Percentiles rank a stretch among this genome's conserved stretches.
phyloP scores from a whole-genome alignment of 345 rosid genomes.

The Pistacia atlantica region DNA sequence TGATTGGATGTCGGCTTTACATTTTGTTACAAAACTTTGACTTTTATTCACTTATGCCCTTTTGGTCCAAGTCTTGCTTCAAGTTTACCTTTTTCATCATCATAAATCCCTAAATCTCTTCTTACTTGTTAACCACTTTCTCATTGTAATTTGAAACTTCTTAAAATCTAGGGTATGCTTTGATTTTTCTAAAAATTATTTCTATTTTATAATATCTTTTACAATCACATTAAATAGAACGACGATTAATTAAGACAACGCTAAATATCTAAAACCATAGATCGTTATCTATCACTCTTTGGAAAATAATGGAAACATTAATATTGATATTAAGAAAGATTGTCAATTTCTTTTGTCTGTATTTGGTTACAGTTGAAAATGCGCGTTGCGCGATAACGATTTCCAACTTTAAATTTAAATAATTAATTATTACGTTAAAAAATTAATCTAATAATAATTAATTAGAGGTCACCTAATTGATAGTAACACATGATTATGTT shows the following conservation, averaged over 20 bases:
- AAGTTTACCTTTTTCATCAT: not conserved
- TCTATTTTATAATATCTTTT: too few relatives aligned
- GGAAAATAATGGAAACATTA: too few relatives aligned
- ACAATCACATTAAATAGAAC: not conserved
- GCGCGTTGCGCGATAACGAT: not conserved
- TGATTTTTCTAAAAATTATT: too few relatives aligned
- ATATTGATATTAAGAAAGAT: not conserved
- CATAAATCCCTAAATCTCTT: too few relatives aligned
- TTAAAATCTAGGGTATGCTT: too few relatives aligned
- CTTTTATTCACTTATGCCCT: not conserved
- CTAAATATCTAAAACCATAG: not conserved
- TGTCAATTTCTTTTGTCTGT: not conserved
- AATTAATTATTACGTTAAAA: not conserved
- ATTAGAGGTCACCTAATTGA: too few relatives aligned
- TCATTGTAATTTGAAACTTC: too few relatives aligned
- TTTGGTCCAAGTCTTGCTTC: not conserved
- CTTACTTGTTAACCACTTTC: too few relatives aligned
- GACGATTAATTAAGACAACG: not conserved
- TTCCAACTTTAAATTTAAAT: not conserved
- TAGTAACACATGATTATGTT: too few relatives aligned
- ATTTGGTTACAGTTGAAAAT: constrained; percentile 14
- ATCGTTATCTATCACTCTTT: too few relatives aligned
- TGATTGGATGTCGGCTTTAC: not conserved
- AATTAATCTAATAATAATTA: not conserved
- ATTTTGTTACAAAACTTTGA: constrained; percentile 2